Percentiles rank a stretch among this genome's conserved stretches.
Evolutionary conservation across 192 early-diverging fungal species (phyloP).

Genomic region (Backusella westeae): DNA sequence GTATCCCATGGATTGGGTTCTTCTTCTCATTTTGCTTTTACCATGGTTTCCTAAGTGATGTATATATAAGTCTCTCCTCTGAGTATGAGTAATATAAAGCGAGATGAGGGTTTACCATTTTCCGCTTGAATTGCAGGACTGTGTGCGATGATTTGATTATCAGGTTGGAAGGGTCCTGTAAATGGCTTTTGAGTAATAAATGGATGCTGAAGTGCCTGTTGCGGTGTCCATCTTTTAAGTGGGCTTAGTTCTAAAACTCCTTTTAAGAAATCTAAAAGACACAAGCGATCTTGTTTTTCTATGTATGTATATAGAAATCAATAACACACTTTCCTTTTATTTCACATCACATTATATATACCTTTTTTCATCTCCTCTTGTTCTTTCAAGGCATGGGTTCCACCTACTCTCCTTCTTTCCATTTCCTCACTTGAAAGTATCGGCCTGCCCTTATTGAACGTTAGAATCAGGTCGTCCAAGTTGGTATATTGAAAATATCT

Average conservation of each 20-base stretch:
- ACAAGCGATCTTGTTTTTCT: conserved; percentile 68
- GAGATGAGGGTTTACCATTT: neutral
- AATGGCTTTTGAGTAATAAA: conserved; percentile 91
- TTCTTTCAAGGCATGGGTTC: neutral
- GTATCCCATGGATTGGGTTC: conserved; percentile 2
- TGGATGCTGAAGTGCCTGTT: conserved; percentile 90
- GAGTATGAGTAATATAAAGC: neutral
- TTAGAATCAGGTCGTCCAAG: conserved; percentile 9
- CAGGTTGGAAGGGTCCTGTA: conserved; percentile 64
- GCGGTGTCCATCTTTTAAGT: conserved; percentile 91
- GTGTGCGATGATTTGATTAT: neutral
- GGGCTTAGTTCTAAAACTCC: conserved; percentile 89
- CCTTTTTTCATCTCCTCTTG: conserved; percentile 1
- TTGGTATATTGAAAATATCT: conserved; percentile 3
- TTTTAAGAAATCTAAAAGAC: conserved; percentile 88
- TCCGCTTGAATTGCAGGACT: neutral
- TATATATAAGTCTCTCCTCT: neutral
- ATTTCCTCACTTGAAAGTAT: neutral
- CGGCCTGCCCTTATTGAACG: neutral
- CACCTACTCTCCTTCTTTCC: conserved; percentile 2
- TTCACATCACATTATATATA: neutral
- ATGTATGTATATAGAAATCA: neutral
- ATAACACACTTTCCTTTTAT: neutral
- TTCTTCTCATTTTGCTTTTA: neutral
- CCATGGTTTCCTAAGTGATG: neutral